phyloP scores from a whole-genome alignment of 2,329 filamentous ascomycete genomes.

The Mycosphaerella arachidis region DNA sequence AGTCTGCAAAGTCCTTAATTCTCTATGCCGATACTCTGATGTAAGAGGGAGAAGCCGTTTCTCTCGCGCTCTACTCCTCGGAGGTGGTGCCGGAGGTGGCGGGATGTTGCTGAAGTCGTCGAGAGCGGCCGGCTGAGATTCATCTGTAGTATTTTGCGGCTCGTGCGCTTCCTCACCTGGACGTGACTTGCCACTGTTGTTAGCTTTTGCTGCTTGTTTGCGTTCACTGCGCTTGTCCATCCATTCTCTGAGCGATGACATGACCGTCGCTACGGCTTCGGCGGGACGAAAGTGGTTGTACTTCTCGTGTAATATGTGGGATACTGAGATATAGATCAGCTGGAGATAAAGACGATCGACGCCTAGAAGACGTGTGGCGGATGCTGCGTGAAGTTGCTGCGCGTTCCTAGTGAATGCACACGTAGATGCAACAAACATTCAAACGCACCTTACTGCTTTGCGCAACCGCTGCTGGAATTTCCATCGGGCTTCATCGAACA shows the following conservation, averaged over 20 bases:
- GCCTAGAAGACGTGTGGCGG: not conserved
- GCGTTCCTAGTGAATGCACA: not conserved
- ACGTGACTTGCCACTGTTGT: not conserved
- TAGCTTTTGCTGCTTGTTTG: not conserved
- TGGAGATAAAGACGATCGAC: not conserved
- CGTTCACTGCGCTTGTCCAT: not conserved
- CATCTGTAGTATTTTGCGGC: not conserved
- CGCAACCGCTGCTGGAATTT: not conserved
- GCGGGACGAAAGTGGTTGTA: not conserved
- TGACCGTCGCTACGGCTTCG: not conserved
- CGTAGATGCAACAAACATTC: not conserved
- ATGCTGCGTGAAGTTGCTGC: not conserved
- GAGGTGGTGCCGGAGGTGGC: not conserved
- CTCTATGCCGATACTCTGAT: not conserved
- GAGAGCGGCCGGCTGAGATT: not conserved
- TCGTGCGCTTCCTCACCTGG: not conserved
- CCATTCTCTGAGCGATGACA: not conserved
- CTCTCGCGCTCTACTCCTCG: not conserved
- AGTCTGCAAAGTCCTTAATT: not conserved
- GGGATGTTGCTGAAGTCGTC: conserved; percentile 5
- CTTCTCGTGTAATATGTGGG: not conserved
- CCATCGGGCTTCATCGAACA: not conserved
- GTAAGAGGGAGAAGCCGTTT: not conserved
- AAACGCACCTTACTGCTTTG: not conserved
- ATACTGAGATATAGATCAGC: not conserved